Base-by-base conservation (phyloP, 352 stramenopile genomes). In the Globisporangium nagaii region DNA sequence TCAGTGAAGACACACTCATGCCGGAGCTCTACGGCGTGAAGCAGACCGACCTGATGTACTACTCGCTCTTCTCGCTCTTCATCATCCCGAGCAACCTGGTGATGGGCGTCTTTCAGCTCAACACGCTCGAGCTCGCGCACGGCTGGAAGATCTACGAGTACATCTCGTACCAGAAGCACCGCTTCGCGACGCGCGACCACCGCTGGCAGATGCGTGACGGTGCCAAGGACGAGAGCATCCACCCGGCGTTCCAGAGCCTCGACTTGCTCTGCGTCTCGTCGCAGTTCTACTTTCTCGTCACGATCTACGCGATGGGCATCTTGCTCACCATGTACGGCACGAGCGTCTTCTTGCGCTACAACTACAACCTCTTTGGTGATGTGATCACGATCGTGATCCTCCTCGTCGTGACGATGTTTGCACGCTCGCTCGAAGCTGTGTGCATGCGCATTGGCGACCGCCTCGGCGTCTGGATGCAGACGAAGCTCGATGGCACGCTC, bases 111-210 rank as follows among this genome's bases (percentile, higher is more conserved):
- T 96, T 98, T 46, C 76, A 98, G 58, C 79, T 98, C 3, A 98
- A 98, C 65, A 96, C 90, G 25, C 88, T 98, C 53, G 96, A 99
- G 61, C 84, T 99, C 12, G 78, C 96, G 9, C 91, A 98, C 55
- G 96, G 96, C 8, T 99, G 95, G 93, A 97, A 97, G 65, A 79
- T 98, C 10, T 98, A 98, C 73, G 96, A 99, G 71, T 99, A 98
- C 70, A 76, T 98, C 6, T 88, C 87, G 32, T 99, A 98, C 65
- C 91, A 98, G 60, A 76, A 93, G 53, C 97, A 98, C 64, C 83
- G 95, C 28, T 99, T 99, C 66, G 74, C 71, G 12, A 96, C 97
- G 30, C 83, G 96, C 17, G 87, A 98, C 32, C 75, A 92, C 35
- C 81, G 89, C 7, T 99, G 96, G 96, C 94, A 94, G 56, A 86